Evolutionary conservation across 345 rosid genomes (phyloP).

Genomic region (Luvunga scandens): DNA sequence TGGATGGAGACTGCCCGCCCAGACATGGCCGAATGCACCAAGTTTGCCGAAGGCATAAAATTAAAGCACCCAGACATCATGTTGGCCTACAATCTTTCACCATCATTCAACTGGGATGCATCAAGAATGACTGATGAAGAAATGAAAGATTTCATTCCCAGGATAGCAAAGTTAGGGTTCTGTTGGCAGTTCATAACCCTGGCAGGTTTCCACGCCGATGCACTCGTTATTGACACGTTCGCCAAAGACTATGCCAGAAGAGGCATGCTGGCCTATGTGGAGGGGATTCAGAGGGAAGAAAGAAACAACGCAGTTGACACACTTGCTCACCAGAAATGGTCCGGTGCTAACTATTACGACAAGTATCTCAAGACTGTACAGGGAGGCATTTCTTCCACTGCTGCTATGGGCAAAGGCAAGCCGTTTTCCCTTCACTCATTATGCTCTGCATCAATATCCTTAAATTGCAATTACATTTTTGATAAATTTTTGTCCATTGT

Average conservation of each 20-base stretch:
- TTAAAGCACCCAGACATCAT: conserved; percentile 63
- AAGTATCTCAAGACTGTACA: conserved; percentile 85
- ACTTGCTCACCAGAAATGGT: conserved; percentile 97
- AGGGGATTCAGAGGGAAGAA: conserved; percentile 96
- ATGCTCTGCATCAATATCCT: neutral
- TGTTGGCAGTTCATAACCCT: conserved; percentile 98
- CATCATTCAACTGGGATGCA: conserved; percentile 96
- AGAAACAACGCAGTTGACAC: conserved; percentile 93
- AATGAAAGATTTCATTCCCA: conserved; percentile 84
- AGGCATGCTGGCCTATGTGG: conserved; percentile 96
- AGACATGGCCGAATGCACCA: conserved; percentile 70
- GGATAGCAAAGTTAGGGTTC: conserved; percentile 73
- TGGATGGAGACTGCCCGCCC: conserved; percentile 99
- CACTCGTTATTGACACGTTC: conserved; percentile 76
- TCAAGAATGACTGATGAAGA: conserved; percentile 83
- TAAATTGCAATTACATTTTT: neutral
- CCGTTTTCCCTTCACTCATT: neutral
- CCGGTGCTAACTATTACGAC: conserved; percentile 91
- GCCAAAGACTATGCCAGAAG: conserved; percentile 75
- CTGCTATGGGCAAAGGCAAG: conserved; percentile 98
- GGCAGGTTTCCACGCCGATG: conserved; percentile 93
- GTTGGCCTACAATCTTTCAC: conserved; percentile 94
- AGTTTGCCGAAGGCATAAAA: conserved; percentile 74
- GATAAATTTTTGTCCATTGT: neutral
- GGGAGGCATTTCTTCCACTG: conserved; percentile 96